A percentile compares a stretch with the other conserved stretches of the same genome.
These are phyloP conservation scores for Lolium multiflorum DNA, from an alignment of 176 grass and related monocot genomes.

Conservation along the genomic window DNA sequence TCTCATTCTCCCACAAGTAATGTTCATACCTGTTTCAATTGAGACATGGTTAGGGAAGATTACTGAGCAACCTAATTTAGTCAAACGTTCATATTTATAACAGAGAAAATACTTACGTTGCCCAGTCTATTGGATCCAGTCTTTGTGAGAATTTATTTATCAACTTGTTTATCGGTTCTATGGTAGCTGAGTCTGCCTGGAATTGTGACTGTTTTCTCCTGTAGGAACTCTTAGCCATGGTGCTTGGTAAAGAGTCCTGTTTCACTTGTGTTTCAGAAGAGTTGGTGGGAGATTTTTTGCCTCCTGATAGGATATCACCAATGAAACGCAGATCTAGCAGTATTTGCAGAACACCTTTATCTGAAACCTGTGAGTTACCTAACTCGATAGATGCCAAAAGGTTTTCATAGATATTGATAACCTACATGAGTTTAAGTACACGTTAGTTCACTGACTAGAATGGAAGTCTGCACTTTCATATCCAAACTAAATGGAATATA, in stretches of 20 bases:
- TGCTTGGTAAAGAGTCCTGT: slow-evolving; percentile 61
- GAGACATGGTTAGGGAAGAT: slow-evolving; percentile 38
- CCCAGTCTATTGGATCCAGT: slow-evolving; percentile 98
- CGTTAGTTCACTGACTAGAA: slow-evolving; percentile 35
- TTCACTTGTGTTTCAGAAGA: slow-evolving; percentile 54
- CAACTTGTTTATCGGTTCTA: slow-evolving; percentile 72
- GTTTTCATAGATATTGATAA: slow-evolving; percentile 75
- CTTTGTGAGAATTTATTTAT: slow-evolving; percentile 78
- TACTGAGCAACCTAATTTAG: slow-evolving; percentile 5
- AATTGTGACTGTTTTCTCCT: slow-evolving; percentile 73
- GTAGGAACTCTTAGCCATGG: slow-evolving; percentile 62
- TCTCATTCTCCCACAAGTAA: slow-evolving; percentile 99
- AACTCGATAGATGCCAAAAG: slow-evolving; percentile 64
- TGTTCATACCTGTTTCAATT: slow-evolving; percentile 85
- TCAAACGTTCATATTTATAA: slow-evolving; percentile 30
- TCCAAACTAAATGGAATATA: slow-evolving; percentile 27
- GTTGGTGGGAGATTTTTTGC: slow-evolving; percentile 58
- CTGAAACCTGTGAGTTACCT: slow-evolving; percentile 76
- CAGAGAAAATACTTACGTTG: slow-evolving; percentile 76
- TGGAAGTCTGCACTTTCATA: slow-evolving; percentile 27
- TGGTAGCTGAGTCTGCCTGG: slow-evolving; percentile 62
- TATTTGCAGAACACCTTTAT: slow-evolving; percentile 91
- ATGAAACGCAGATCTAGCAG: slow-evolving; percentile 87
- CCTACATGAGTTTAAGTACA: slow-evolving; percentile 53
- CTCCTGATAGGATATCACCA: slow-evolving; percentile 85